Evolutionary conservation across 2,329 filamentous ascomycete genomes (phyloP), one percentile per base, ranked within the genome.

Genomic region (Nemania sp.): DNA sequence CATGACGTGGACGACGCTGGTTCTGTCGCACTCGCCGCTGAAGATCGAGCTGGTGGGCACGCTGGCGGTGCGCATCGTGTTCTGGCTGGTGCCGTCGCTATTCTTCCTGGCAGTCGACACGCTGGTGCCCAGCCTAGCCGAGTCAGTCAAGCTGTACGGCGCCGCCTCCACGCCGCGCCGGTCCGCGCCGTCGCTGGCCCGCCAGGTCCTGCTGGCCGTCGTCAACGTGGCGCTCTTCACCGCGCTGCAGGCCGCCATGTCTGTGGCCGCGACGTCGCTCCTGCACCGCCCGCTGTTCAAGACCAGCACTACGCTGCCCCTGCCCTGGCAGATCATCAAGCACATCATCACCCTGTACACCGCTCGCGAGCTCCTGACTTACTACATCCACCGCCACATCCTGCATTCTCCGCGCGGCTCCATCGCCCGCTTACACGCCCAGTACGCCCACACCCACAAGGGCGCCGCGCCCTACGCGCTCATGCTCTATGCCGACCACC

Each of bases 1-100:
- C 70, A 82, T 96, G 75, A 93, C 90, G 63, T 96, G 91, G 91
- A 84, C 85, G 5, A 93, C 90, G 0, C 80, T 97, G 26, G 84
- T 95, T 33, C 76, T 93, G 3, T 88, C 88, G 6, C 88, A 95
- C 64, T 79, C 86, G 1, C 85, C 89, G 0, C 76, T 94, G 14
- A 81, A 83, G 54, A 83, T 96, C 52, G 90, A 96, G 69, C 69
- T 94, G 1, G 76, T 89, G 47, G 89, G 86, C 50, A 86, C 86
- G 0, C 69, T 90, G 5, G 80, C 82, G 20, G 76, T 91, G 43
- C 86, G 89, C 36, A 53, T 86, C 8, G 61, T 89, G 4, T 84
- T 92, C 65, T 95, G 86, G 73, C 74, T 94, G 2, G 48, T 89
- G 0, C 91, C 91, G 0, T 89, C 90, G 0, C 69, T 89, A 0